Evolutionary conservation across 2,329 filamentous ascomycete genomes (phyloP).

Genomic region (Xylaria sp.): DNA sequence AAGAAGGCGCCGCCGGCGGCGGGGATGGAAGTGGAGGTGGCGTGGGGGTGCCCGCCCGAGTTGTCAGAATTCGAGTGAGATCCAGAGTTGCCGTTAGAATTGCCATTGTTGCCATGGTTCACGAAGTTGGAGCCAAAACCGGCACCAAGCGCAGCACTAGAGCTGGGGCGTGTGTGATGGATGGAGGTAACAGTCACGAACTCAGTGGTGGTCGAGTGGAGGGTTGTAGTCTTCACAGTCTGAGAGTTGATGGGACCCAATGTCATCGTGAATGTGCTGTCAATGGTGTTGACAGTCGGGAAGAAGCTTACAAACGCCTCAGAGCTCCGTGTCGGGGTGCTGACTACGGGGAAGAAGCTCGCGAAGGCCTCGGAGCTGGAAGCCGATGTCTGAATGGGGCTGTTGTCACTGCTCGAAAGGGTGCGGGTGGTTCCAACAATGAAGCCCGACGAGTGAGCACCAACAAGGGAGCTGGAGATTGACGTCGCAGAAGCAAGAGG

Average conservation of each 20-base stretch:
- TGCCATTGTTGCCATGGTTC: not conserved
- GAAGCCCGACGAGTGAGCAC: slow-evolving; percentile 30
- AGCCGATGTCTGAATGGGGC: slow-evolving; percentile 17
- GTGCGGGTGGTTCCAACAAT: slow-evolving; percentile 29
- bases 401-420: slow-evolving; percentile 18
- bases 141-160: slow-evolving; percentile 18
- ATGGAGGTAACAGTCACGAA: slow-evolving; percentile 26
- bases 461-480: slow-evolving; percentile 30
- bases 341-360: slow-evolving; percentile 11
- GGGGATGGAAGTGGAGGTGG: too few species aligned
- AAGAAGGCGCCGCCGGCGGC: too few species aligned
- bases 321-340: slow-evolving; percentile 13
- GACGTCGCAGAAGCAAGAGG: slow-evolving; percentile 32
- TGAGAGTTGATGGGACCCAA: slow-evolving; percentile 28
- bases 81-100: not conserved
- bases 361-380: slow-evolving; percentile 12
- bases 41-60: not conserved
- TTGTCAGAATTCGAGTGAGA: not conserved
- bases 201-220: slow-evolving; percentile 30
- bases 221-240: slow-evolving; percentile 28
- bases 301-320: slow-evolving; percentile 6
- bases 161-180: not conserved
- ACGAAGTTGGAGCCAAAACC: slow-evolving; percentile 6
- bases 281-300: slow-evolving; percentile 11
- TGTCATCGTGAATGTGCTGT: slow-evolving; percentile 27